These are phyloP conservation scores for Torulaspora maleeae DNA, from an alignment of 805 yeast genomes.

Conservation along the genomic window DNA sequence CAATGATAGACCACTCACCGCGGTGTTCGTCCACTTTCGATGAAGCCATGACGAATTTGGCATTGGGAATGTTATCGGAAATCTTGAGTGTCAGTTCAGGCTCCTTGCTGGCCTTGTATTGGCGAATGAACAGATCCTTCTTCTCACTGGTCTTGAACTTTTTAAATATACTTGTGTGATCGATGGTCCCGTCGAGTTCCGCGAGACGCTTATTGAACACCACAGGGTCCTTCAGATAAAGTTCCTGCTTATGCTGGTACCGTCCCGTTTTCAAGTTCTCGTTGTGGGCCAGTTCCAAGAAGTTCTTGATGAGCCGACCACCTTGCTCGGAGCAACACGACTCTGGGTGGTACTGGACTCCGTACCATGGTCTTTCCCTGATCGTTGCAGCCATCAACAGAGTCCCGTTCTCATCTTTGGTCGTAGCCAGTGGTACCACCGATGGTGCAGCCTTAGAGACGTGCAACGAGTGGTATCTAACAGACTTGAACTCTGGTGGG, in stretches of 20 bases:
- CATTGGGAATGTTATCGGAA: slow-evolving; percentile 43
- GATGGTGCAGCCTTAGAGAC: slow-evolving; percentile 34
- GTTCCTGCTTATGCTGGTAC: slow-evolving; percentile 12
- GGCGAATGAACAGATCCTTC: slow-evolving; percentile 7
- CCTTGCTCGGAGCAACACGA: slow-evolving; percentile 81
- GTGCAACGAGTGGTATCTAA: slow-evolving; percentile 84
- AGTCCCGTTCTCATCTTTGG: slow-evolving; percentile 42
- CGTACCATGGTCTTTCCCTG: slow-evolving; percentile 61
- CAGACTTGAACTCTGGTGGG: slow-evolving; percentile 53
- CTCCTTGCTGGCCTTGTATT: slow-evolving; percentile 12
- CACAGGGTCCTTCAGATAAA: slow-evolving; percentile 2
- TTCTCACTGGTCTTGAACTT: slow-evolving; percentile 4
- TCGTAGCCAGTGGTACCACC: slow-evolving; percentile 58
- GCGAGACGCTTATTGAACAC: slow-evolving; percentile 8
- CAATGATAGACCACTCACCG: slow-evolving; percentile 85
- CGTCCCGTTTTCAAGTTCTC: slow-evolving; percentile 27
- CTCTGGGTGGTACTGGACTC: slow-evolving; percentile 97
- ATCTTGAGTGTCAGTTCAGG: slow-evolving; percentile 41
- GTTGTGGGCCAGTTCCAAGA: slow-evolving; percentile 34
- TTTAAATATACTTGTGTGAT: slow-evolving; percentile 23
- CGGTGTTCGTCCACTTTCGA: slow-evolving; percentile 43
- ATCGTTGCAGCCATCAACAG: slow-evolving; percentile 81
- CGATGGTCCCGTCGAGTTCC: slow-evolving; percentile 22
- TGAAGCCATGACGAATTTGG: slow-evolving; percentile 60
- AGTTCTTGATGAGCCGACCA: slow-evolving; percentile 51